Evolutionary conservation across 73 alveolate species (phyloP).

Genomic region (Halteria grandinella): DNA sequence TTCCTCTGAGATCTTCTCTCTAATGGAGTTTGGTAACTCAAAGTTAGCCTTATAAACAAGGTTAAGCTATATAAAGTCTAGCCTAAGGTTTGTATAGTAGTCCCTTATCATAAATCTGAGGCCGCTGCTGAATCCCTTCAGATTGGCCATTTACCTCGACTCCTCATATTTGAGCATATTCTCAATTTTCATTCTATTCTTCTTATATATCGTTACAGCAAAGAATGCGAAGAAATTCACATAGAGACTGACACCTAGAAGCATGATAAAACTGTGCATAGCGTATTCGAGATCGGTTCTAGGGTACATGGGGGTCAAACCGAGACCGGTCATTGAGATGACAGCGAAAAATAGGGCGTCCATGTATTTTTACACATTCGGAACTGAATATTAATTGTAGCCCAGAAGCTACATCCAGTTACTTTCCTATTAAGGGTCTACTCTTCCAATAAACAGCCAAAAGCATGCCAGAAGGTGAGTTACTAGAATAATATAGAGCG

Average conservation of each 20-base stretch:
- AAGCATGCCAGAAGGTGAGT: conserved; percentile 54
- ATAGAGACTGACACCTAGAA: conserved; percentile 57
- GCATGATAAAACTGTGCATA: conserved; percentile 59
- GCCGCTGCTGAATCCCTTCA: conserved; percentile 33
- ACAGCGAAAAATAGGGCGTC: conserved; percentile 68
- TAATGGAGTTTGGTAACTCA: conserved; percentile 61
- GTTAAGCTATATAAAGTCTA: conserved; percentile 23
- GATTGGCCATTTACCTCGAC: conserved; percentile 55
- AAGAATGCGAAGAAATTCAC: conserved; percentile 65
- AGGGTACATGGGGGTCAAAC: conserved; percentile 56
- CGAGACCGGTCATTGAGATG: conserved; percentile 68
- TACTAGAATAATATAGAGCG: background rate
- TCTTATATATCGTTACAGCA: conserved; percentile 28
- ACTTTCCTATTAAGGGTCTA: conserved; percentile 1
- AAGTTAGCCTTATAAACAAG: conserved; percentile 8
- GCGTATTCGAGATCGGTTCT: conserved; percentile 49
- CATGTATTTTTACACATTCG: conserved; percentile 47
- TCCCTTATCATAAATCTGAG: conserved; percentile 34
- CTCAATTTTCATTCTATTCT: conserved; percentile 52
- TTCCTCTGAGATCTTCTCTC: conserved; percentile 51
- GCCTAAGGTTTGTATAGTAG: conserved; percentile 48
- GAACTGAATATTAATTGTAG: conserved; percentile 3
- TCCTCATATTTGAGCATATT: conserved; percentile 44
- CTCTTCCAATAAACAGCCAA: conserved; percentile 52
- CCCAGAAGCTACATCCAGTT: conserved; percentile 2